Evolutionary conservation across 140 eudicot species (phyloP), one percentile per base, ranked within the genome.

Genomic region (Bidens hawaiensis): DNA sequence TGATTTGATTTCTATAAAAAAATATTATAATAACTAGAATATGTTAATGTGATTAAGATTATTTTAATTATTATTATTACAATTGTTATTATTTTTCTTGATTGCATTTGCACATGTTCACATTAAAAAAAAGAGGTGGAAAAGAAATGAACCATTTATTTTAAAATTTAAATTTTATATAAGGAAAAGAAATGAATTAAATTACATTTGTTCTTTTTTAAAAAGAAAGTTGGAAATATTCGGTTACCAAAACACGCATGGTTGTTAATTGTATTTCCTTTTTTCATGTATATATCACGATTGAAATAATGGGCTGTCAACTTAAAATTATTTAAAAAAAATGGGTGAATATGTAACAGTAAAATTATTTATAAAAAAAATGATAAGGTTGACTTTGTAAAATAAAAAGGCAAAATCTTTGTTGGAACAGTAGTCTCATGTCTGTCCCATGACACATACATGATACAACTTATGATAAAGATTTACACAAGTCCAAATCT

Each of bases 291-390:
- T 64, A 5, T 64, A 17, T 64, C 23, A 30, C 23, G 62, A 50
- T 65, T 22, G 13, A n/a, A n/a, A n/a, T n/a, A 1, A 1, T n/a
- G 10, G 43, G 14, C 21, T 15, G 40, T 22, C 2, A 41, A n/a
- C n/a, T n/a, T 23, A 41, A 13, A 55, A 14, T 24, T 24, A 11
- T 0, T 64, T 45, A 15, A n/a, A 27, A 17, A 3, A 46, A 38
- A 40, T 38, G 14, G 17, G 50, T 40, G 41, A 30, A 64, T 22
- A 22, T 64, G 71, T 63, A 72, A 72, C 60, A 8, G 55, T 62
- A 71, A 28, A 51, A 12, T 15, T 43, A n/a, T 60, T 49, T 33
- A 16, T 9, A 14, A 24, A 70, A 26, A 23, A 8, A 31, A 31
- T 10, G 6, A 6, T 27, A 17, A 26, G 33, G 57, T 67, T 67